Percentiles rank a stretch among this genome's conserved stretches.
Conservation (phyloP, 2,329 filamentous ascomycete genomes). For the Aspergillus glaucus region DNA sequence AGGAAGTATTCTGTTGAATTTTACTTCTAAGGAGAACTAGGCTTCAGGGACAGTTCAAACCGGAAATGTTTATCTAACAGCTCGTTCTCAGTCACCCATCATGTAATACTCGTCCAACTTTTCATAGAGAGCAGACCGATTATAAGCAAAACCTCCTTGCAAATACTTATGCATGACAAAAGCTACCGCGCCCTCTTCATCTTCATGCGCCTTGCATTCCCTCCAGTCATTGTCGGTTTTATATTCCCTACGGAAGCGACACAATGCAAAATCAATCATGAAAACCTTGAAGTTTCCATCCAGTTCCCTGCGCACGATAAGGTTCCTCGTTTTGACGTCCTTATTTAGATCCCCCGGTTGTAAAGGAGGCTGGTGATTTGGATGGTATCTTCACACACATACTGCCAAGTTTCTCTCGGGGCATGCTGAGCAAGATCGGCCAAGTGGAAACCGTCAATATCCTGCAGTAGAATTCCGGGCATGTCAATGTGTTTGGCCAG, state of each 20-base stretch:
- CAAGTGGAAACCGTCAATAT: slow-evolving; percentile 10
- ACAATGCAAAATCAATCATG: slow-evolving; percentile 12
- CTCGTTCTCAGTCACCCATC: not conserved
- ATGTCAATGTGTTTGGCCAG: slow-evolving; percentile 4
- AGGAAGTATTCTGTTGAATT: too few relatives aligned
- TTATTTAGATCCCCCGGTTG: slow-evolving; percentile 13
- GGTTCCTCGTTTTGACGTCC: slow-evolving; percentile 15
- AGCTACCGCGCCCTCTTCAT: slow-evolving; percentile 16
- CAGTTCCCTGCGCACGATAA: slow-evolving; percentile 5
- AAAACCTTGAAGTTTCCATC: slow-evolving; percentile 3
- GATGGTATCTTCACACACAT: slow-evolving; percentile 17
- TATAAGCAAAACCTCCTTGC: slow-evolving; percentile 12
- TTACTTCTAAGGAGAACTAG: too few relatives aligned
- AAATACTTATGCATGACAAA: slow-evolving; percentile 11
- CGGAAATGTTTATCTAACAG: too few relatives aligned
- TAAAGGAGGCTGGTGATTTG: slow-evolving; percentile 9
- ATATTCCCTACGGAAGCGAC: slow-evolving; percentile 9
- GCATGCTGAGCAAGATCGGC: slow-evolving; percentile 7
- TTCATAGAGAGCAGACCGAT: slow-evolving; percentile 5
- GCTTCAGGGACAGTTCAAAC: too few relatives aligned
- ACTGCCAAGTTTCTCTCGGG: slow-evolving; percentile 9
- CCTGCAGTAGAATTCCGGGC: slow-evolving; percentile 13
- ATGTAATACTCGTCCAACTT: not conserved
- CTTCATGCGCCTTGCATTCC: slow-evolving; percentile 8
- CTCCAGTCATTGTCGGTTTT: slow-evolving; percentile 8